A percentile compares a stretch with the other conserved stretches of the same genome.
These are phyloP conservation scores for Emericellopsis terricola DNA, from an alignment of 495 filamentous ascomycete genomes.

Conservation along the genomic window DNA sequence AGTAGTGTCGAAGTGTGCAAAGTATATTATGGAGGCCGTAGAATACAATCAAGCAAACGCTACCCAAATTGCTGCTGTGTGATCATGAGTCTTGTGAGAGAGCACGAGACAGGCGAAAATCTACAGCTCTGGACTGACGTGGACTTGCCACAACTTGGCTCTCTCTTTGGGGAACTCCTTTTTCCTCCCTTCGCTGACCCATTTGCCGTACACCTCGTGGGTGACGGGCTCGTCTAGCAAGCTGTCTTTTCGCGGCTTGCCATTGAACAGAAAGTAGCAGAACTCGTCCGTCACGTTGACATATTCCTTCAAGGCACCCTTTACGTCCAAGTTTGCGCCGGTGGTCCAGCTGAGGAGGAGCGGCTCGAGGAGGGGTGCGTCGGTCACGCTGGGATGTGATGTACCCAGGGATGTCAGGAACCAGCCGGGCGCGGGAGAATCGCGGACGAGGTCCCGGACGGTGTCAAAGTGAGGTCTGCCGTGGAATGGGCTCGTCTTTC, in stretches of 20 bases:
- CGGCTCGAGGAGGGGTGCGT: constrained; percentile 33
- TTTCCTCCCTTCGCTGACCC: constrained; percentile 1
- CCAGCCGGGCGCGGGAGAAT: constrained; percentile 19
- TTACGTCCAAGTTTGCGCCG: constrained; percentile 21
- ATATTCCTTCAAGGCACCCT: constrained; percentile 24
- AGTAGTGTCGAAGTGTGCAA: too few species aligned
- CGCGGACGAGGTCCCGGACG: constrained; percentile 24
- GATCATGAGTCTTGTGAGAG: too few species aligned
- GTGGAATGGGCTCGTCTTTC: constrained; percentile 24
- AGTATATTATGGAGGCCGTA: too few species aligned
- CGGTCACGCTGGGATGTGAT: constrained; percentile 32
- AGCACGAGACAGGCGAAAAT: too few species aligned
- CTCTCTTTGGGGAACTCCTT: background rate
- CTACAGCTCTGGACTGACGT: constrained; percentile 1
- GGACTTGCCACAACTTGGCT: constrained; percentile 1
- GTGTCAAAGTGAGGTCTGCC: constrained; percentile 32
- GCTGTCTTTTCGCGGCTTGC: constrained; percentile 12
- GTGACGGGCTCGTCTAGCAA: constrained; percentile 15
- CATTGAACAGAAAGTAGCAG: constrained; percentile 17
- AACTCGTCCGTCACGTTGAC: constrained; percentile 27
- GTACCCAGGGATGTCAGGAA: constrained; percentile 33
- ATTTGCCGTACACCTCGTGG: background rate
- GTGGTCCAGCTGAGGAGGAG: constrained; percentile 28
- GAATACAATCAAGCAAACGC: too few species aligned
- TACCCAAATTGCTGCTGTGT: too few species aligned